phyloP scores from a whole-genome alignment of 106 monocot genomes.

The Posidonia australis region DNA sequence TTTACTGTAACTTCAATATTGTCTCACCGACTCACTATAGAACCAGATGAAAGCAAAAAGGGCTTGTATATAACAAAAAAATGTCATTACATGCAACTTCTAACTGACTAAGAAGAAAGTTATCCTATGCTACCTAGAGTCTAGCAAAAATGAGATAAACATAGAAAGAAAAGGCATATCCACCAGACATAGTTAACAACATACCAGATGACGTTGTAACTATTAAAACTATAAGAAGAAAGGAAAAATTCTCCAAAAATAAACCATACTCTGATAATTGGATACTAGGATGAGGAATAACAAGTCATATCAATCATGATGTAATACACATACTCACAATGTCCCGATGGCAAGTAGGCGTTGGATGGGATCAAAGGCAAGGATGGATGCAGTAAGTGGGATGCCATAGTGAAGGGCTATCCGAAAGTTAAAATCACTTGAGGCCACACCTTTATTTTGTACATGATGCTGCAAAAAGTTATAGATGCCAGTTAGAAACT shows the following conservation, averaged over 20 bases:
- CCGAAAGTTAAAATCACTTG: constrained; percentile 35
- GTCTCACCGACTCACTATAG: too few species aligned
- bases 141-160: too few species aligned
- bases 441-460: constrained; percentile 16
- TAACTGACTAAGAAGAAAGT: too few species aligned
- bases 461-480: constrained; percentile 7
- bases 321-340: constrained; percentile 41
- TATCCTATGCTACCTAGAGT: background rate
- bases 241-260: background rate
- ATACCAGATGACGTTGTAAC: background rate
- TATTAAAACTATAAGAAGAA: background rate
- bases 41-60: background rate
- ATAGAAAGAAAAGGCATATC: background rate
- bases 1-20: too few species aligned
- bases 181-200: background rate
- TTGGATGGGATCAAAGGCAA: constrained; percentile 89
- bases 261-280: background rate
- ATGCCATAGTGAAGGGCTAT: constrained; percentile 72
- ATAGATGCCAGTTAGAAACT: too few species aligned
- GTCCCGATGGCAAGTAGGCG: constrained; percentile 87
- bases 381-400: constrained; percentile 69
- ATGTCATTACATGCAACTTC: too few species aligned
- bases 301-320: background rate
- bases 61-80: too few species aligned
- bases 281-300: background rate